Conservation (phyloP, 805 yeast genomes). For the Hanseniaspora jakobsenii region DNA sequence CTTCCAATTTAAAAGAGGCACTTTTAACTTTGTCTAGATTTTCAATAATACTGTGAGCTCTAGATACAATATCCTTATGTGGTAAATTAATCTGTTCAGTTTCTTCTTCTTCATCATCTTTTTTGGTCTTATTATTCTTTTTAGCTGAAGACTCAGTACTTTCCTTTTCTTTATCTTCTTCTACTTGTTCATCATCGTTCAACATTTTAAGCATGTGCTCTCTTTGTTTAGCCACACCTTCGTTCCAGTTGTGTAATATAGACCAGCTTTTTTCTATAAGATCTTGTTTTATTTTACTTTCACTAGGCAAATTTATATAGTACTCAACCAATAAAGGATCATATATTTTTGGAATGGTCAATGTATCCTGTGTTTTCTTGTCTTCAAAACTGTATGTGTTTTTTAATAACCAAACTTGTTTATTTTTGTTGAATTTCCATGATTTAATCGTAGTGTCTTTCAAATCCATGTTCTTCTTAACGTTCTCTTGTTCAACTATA, state of each 20-base stretch:
- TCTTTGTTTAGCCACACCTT: slow-evolving; percentile 21
- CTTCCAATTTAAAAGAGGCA: slow-evolving; percentile 3
- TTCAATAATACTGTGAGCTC: slow-evolving; percentile 20
- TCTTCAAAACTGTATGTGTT: slow-evolving; percentile 21
- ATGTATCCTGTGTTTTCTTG: slow-evolving; percentile 12
- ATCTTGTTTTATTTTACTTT: slow-evolving; percentile 19
- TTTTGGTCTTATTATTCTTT: no score
- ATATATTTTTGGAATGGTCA: slow-evolving; percentile 24
- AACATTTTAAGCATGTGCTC: slow-evolving; percentile 21
- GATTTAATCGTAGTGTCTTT: slow-evolving; percentile 17
- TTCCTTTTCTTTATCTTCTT: slow-evolving; percentile 11
- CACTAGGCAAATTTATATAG: slow-evolving; percentile 24
- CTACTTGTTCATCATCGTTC: slow-evolving; percentile 17
- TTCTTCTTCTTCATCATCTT: slow-evolving; percentile 6
- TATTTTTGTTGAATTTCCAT: slow-evolving; percentile 31
- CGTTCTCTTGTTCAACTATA: slow-evolving; percentile 20
- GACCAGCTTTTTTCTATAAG: slow-evolving; percentile 20
- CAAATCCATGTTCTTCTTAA: slow-evolving; percentile 19
- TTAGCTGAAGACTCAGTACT: no score
- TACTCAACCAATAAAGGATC: slow-evolving; percentile 24
- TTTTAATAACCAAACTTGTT: slow-evolving; percentile 29
- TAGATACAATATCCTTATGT: slow-evolving; percentile 20
- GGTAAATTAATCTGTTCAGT: slow-evolving; percentile 19
- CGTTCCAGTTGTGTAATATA: slow-evolving; percentile 23
- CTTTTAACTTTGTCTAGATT: slow-evolving; percentile 15